Conservation (phyloP, 2,329 filamentous ascomycete species). For the Fusarium albidum region DNA sequence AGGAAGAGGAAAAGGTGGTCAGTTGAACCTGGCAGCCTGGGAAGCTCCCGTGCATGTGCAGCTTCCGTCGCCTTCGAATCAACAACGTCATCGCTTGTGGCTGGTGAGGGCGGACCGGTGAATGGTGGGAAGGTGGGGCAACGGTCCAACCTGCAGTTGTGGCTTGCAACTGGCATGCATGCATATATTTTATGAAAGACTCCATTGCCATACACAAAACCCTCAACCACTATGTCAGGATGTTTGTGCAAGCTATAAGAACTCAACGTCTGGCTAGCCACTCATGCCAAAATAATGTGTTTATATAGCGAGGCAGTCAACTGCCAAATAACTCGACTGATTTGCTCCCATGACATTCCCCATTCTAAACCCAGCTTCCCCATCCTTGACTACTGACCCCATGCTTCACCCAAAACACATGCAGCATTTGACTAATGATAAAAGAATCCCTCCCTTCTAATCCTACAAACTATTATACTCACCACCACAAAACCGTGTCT, state of each 20-base stretch:
- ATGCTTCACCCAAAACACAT: slow-evolving; percentile 8
- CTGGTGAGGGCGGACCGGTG: slow-evolving; percentile 31
- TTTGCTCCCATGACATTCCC: slow-evolving; percentile 5
- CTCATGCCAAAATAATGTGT: background rate
- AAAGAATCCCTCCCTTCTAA: slow-evolving; percentile 11
- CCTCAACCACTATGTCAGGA: too few relatives aligned
- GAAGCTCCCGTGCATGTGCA: slow-evolving; percentile 35
- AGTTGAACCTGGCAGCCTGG: slow-evolving; percentile 37
- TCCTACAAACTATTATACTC: slow-evolving; percentile 11
- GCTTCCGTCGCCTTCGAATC: slow-evolving; percentile 38
- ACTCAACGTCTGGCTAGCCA: background rate
- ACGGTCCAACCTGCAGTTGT: slow-evolving; percentile 11
- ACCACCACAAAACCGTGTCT: background rate
- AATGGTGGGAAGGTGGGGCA: slow-evolving; percentile 18
- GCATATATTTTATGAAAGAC: background rate
- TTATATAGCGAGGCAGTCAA: background rate
- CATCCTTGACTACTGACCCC: background rate
- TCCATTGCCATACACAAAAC: too few relatives aligned
- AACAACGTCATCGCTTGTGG: slow-evolving; percentile 49
- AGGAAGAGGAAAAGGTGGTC: slow-evolving; percentile 42
- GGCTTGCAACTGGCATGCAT: slow-evolving; percentile 16
- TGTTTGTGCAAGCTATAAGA: too few relatives aligned
- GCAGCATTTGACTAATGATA: slow-evolving; percentile 8
- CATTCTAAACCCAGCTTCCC: slow-evolving; percentile 1
- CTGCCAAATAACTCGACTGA: background rate